phyloP scores from a whole-genome alignment of 75 land plant genomes.

The Pinus tabuliformis region DNA sequence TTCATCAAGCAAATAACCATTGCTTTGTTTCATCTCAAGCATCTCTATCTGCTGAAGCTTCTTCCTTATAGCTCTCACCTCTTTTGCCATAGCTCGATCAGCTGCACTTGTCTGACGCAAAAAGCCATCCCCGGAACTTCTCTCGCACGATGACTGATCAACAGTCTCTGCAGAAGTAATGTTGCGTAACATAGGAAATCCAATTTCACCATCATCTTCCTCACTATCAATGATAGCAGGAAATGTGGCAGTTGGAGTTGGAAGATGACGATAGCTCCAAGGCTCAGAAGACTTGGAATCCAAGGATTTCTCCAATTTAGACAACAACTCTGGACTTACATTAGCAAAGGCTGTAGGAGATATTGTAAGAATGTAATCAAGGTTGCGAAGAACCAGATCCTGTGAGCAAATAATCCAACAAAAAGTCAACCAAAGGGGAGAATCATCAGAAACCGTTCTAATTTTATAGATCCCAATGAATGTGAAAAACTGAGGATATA shows the following conservation, averaged over 20 bases:
- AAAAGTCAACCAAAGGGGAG: not conserved
- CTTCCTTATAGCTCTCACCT: constrained; percentile 76
- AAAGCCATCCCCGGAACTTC: constrained; percentile 49
- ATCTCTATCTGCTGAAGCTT: constrained; percentile 98
- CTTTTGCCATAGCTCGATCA: constrained; percentile 59
- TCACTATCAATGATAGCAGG: constrained; percentile 85
- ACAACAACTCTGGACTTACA: constrained; percentile 63
- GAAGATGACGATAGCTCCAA: constrained; percentile 86
- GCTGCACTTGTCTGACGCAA: constrained; percentile 35
- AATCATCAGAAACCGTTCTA: not conserved
- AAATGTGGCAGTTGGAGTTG: constrained; percentile 86
- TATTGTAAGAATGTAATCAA: constrained; percentile 81
- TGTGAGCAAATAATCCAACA: constrained; percentile 18
- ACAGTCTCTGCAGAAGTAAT: constrained; percentile 15
- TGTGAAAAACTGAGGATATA: too few relatives aligned
- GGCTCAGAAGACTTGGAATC: constrained; percentile 77
- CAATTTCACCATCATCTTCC: constrained; percentile 64
- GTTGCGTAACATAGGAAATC: constrained; percentile 25
- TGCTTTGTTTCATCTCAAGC: constrained; percentile 65
- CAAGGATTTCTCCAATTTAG: constrained; percentile 69
- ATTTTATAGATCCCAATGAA: not conserved
- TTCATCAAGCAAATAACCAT: constrained; percentile 79
- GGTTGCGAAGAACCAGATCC: constrained; percentile 84
- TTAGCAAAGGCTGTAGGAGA: constrained; percentile 54
- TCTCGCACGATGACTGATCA: constrained; percentile 8